A percentile compares a stretch with the other conserved stretches of the same genome.
phyloP scores from a whole-genome alignment of 2,329 filamentous ascomycete genomes.

The Knoxdaviesia capensis region DNA sequence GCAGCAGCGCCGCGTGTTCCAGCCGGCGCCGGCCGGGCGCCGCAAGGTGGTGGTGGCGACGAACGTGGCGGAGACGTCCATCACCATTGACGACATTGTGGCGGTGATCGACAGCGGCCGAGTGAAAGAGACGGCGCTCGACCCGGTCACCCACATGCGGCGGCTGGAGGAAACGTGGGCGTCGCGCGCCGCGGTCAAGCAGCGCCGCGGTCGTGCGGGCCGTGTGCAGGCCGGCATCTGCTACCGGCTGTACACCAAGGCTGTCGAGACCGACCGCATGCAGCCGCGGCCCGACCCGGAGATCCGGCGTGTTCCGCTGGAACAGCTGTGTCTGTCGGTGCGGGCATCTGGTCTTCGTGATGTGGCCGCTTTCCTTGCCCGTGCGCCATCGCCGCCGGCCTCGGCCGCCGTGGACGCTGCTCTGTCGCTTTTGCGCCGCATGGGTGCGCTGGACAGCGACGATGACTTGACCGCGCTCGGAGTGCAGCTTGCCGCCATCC shows the following conservation, averaged over 20 bases:
- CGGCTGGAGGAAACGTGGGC: slow-evolving; percentile 91
- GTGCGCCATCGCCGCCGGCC: slow-evolving; percentile 77
- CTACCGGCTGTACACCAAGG: slow-evolving; percentile 86
- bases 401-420: slow-evolving; percentile 72
- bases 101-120: slow-evolving; percentile 89
- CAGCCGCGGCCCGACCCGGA: slow-evolving; percentile 77
- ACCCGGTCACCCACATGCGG: slow-evolving; percentile 81
- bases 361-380: slow-evolving; percentile 60
- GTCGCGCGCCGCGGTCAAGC: slow-evolving; percentile 82
- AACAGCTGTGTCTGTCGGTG: slow-evolving; percentile 86
- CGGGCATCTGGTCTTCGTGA: slow-evolving; percentile 84
- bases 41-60: slow-evolving; percentile 88
- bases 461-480: slow-evolving; percentile 83
- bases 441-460: slow-evolving; percentile 74
- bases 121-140: slow-evolving; percentile 93
- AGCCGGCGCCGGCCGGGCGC: slow-evolving; percentile 52
- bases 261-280: slow-evolving; percentile 64
- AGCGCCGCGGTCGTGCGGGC: slow-evolving; percentile 79
- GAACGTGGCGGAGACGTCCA: slow-evolving; percentile 94
- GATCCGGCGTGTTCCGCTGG: slow-evolving; percentile 77
- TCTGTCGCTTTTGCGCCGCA: slow-evolving; percentile 54
- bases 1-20: slow-evolving; percentile 79
- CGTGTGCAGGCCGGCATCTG: slow-evolving; percentile 79
- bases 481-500: slow-evolving; percentile 84
- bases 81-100: slow-evolving; percentile 94